Evolutionary conservation across 768 basidiomycete species (phyloP).

Genomic region (Suillus sp.): DNA sequence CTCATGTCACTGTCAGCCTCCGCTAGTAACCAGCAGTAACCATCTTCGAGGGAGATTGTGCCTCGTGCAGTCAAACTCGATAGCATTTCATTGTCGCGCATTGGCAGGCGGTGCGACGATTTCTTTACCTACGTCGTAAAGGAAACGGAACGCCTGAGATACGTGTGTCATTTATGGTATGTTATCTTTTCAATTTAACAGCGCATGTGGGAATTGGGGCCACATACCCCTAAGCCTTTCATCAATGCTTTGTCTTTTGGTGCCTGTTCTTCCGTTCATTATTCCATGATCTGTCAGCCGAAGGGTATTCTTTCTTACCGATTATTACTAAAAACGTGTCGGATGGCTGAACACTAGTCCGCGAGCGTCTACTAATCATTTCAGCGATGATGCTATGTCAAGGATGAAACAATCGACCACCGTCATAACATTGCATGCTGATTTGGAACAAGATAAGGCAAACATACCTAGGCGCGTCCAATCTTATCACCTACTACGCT

Average conservation of each 20-base stretch:
- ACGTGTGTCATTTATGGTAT: not conserved
- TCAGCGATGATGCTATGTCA: not conserved
- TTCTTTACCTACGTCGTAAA: not conserved
- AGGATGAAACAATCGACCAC: not conserved
- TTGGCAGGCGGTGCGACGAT: not conserved
- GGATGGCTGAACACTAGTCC: conserved; percentile 7
- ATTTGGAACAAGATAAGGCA: conserved; percentile 4
- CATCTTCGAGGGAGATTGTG: not conserved
- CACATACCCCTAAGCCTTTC: not conserved
- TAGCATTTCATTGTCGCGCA: not conserved
- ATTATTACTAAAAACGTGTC: not conserved
- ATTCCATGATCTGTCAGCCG: conserved; percentile 2
- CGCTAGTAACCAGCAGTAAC: not conserved
- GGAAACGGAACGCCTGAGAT: not conserved
- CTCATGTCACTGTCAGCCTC: not conserved
- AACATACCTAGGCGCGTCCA: not conserved
- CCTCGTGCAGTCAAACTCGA: not conserved
- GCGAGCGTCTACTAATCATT: conserved; percentile 5
- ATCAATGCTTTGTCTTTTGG: not conserved
- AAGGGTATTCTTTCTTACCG: not conserved
- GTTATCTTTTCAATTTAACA: not conserved
- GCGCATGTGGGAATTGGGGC: not conserved
- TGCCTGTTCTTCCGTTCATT: not conserved
- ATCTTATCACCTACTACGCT: not conserved
- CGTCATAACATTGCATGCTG: not conserved